Percentiles rank a stretch among this genome's conserved stretches.
Conservation (phyloP, 306 rosid species). For the Cucurbita ficifolia region DNA sequence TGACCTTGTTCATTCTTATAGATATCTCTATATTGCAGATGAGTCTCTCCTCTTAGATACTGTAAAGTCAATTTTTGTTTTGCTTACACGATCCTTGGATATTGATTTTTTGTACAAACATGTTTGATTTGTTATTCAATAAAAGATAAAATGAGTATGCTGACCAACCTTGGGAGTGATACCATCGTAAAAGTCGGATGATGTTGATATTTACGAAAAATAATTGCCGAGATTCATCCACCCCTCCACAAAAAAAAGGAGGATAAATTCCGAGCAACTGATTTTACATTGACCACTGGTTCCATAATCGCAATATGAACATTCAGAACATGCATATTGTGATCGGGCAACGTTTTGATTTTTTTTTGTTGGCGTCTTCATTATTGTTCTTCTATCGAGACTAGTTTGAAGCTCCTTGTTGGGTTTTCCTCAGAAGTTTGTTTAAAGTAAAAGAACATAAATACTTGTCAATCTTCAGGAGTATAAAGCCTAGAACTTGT, state of each 20-base stretch:
- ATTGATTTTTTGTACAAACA: constrained; percentile 32
- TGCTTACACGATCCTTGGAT: constrained; percentile 26
- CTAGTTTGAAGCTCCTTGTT: not conserved
- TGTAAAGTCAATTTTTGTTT: constrained; percentile 43
- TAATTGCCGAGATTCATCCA: not conserved
- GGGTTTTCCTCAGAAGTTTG: not conserved
- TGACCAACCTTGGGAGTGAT: not conserved
- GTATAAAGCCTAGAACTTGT: no score
- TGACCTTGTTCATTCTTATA: constrained; percentile 56
- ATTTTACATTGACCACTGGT: not conserved
- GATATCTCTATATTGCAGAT: constrained; percentile 68
- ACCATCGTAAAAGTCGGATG: not conserved
- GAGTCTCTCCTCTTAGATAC: constrained; percentile 96
- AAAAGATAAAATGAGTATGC: constrained; percentile 4
- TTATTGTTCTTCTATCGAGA: not conserved
- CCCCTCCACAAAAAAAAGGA: not conserved
- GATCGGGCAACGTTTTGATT: not conserved
- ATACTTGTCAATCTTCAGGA: not conserved
- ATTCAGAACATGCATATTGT: not conserved
- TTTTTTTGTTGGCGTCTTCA: not conserved
- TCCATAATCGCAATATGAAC: not conserved
- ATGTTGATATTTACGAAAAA: not conserved
- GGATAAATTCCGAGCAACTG: not conserved
- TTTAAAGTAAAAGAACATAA: not conserved
- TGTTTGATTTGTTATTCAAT: not conserved